Base-by-base conservation (phyloP, 1,284 basidiomycete genomes). In the Stereum hirsutum region DNA sequence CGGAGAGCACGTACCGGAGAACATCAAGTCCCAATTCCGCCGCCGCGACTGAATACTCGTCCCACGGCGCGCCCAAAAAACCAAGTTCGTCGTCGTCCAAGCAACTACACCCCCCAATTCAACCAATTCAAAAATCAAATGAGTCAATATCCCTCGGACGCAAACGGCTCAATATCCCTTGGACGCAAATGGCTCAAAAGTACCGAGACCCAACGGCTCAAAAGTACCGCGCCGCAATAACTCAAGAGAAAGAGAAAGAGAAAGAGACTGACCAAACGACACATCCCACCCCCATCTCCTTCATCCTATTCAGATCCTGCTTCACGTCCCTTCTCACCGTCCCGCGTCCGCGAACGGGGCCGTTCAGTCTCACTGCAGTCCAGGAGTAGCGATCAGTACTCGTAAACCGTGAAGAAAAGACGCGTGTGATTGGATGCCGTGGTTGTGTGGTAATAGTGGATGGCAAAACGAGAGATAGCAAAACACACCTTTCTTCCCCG, bases 81-180 rank as follows among this genome's bases (percentile, higher is more conserved):
- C 73, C 69, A 10, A 97, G 72, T 61, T 97, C 94, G n/a, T 72
- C 68, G 58, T 94, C 85, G 55, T 92, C 89, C 17, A 95, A 70
- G 57, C 91, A 94, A 56, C 86, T n/a, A n/a, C n/a, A n/a, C n/a
- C n/a, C n/a, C n/a, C n/a, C 89, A 49, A 6, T 47, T n/a, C 30
- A 20, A 25, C 15, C 38, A 44, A n/a, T 33, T 14, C 45, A 32
- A 42, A 14, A 25, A 42, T 19, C 6, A 41, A n/a, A n/a, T n/a
- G n/a, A n/a, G n/a, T 21, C 33, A 43, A 12, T 15, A 46, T 21
- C 8, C 20, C 20, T 8, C 23, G 24, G 15, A 6, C 37, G 30
- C 20, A 15, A n/a, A n/a, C n/a, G n/a, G n/a, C n/a, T n/a, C n/a
- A n/a, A n/a, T n/a, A n/a, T n/a, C n/a, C n/a, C n/a, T n/a, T n/a